These are phyloP conservation scores for Astrocystis sublimbata DNA, from an alignment of 495 filamentous ascomycete genomes.

Conservation along the genomic window DNA sequence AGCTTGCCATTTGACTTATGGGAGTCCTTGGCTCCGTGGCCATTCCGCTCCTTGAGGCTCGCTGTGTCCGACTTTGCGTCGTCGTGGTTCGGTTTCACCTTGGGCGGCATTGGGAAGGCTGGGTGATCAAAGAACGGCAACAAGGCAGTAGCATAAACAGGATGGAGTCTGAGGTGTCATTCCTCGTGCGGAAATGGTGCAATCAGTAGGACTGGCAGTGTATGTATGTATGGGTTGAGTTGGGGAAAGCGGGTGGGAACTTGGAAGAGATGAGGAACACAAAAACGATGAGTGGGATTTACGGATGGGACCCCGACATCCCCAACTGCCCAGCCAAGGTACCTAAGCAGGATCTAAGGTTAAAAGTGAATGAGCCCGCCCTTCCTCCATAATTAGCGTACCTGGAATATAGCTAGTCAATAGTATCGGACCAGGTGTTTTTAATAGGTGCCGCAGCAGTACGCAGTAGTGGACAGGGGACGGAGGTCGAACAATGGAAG, in stretches of 20 bases:
- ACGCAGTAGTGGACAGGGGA: conserved; percentile 20
- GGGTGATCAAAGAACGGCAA: conserved; percentile 28
- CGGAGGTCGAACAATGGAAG: no score
- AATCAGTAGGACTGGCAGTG: background rate
- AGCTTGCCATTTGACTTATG: conserved; percentile 48
- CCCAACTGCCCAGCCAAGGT: no score
- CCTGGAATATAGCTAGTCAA: background rate
- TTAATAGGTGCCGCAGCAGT: no score
- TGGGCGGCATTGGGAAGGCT: conserved; percentile 31
- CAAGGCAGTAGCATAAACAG: conserved; percentile 9
- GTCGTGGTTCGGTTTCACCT: conserved; percentile 43
- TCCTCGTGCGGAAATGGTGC: background rate
- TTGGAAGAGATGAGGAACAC: background rate
- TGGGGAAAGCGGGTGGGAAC: background rate
- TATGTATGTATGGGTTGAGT: no score
- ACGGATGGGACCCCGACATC: conserved; percentile 8
- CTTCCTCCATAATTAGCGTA: conserved; percentile 3
- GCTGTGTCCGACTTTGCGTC: conserved; percentile 49
- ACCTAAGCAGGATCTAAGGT: no score
- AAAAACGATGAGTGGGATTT: background rate
- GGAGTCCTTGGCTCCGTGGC: conserved; percentile 29
- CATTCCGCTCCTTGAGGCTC: conserved; percentile 47
- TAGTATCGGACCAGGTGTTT: background rate
- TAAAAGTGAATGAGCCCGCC: background rate
- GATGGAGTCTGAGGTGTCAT: conserved; percentile 24